phyloP scores from a whole-genome alignment of 1,139 yeast species.

The Yamadazyma blattariae region DNA sequence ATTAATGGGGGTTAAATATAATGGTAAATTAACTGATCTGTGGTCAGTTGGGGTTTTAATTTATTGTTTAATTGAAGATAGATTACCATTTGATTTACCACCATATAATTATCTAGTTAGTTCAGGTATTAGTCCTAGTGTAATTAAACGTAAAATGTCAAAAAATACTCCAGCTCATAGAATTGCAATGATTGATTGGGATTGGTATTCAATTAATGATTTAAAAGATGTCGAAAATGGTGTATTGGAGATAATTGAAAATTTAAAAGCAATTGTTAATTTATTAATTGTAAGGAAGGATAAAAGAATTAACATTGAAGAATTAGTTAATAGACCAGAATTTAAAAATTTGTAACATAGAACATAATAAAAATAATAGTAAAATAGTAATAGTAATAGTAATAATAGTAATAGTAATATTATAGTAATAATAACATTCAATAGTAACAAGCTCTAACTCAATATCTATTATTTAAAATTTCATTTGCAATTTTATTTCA shows the following conservation, averaged over 20 bases:
- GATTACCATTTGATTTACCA: constrained; percentile 81
- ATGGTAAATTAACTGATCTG: constrained; percentile 84
- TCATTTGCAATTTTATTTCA: too few relatives aligned
- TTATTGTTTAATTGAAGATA: constrained; percentile 75
- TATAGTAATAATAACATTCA: too few relatives aligned
- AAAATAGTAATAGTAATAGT: too few relatives aligned
- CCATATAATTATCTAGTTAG: constrained; percentile 36
- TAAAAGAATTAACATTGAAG: constrained; percentile 17
- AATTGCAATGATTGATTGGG: constrained; percentile 92
- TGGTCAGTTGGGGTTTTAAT: constrained; percentile 95
- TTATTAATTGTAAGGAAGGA: constrained; percentile 39
- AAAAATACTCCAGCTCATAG: constrained; percentile 76
- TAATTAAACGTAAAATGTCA: constrained; percentile 46
- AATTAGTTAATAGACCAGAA: background rate
- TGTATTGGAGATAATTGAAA: constrained; percentile 21
- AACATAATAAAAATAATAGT: too few relatives aligned
- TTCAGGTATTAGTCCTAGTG: constrained; percentile 42
- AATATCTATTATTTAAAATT: too few relatives aligned
- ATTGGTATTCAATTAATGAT: constrained; percentile 53
- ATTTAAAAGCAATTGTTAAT: constrained; percentile 32
- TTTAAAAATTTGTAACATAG: background rate
- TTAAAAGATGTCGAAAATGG: constrained; percentile 14
- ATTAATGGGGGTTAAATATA: constrained; percentile 83
- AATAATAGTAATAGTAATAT: too few relatives aligned
- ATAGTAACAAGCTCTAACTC: too few relatives aligned